Percentiles rank a stretch among this genome's conserved stretches.
phyloP scores from a whole-genome alignment of 1,284 basidiomycete genomes.

The Volvariella volvacea region DNA sequence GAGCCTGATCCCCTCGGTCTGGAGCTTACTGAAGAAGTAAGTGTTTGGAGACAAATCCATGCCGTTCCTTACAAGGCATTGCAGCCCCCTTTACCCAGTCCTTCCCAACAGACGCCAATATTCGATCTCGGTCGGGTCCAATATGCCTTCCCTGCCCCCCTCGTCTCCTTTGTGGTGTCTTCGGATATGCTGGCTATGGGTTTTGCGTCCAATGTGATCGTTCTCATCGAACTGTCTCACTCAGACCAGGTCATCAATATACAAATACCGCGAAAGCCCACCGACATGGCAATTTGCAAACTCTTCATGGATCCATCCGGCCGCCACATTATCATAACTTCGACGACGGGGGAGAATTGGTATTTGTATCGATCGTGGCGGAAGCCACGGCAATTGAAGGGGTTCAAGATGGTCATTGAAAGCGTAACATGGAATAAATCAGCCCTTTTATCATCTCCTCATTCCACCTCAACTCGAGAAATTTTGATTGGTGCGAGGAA shows the following conservation, averaged over 20 bases:
- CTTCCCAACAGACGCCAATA: constrained; percentile 45
- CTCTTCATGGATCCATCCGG: constrained; percentile 91
- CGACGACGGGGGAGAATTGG: constrained; percentile 88
- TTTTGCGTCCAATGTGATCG: constrained; percentile 67
- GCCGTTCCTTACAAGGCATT: no score
- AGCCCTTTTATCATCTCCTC: constrained; percentile 56
- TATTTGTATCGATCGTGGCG: constrained; percentile 81
- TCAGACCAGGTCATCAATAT: constrained; percentile 78
- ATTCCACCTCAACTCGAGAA: constrained; percentile 73
- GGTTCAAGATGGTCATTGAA: constrained; percentile 85
- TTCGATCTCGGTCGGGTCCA: constrained; percentile 87
- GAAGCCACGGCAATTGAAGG: constrained; percentile 73
- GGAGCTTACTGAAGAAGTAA: constrained; percentile 24
- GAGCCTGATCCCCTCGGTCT: constrained; percentile 47
- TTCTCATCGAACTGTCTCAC: constrained; percentile 80
- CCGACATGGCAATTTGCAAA: constrained; percentile 68
- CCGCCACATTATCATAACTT: constrained; percentile 83
- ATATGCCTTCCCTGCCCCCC: constrained; percentile 77
- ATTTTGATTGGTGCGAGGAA: constrained; percentile 85
- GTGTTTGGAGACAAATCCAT: no score
- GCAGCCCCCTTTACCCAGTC: constrained; percentile 13
- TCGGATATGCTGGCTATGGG: constrained; percentile 87
- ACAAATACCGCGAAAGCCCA: constrained; percentile 64
- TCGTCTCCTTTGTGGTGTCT: constrained; percentile 75
- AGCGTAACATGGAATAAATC: constrained; percentile 91